Evolutionary conservation across 495 filamentous ascomycete species (phyloP).

Genomic region (Achaetomiella virescens): DNA sequence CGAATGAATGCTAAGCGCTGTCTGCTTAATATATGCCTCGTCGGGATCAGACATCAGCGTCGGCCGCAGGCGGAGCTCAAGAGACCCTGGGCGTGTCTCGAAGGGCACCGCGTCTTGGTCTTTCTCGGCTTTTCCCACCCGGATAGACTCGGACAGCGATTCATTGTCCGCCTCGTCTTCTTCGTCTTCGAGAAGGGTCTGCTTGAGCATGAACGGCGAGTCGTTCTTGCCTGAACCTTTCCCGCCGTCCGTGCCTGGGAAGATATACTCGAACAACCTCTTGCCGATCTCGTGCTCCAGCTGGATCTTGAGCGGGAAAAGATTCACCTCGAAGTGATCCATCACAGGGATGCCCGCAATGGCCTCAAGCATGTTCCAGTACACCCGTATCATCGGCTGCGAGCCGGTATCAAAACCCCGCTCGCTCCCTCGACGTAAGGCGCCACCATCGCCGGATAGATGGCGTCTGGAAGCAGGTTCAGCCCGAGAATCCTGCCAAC

Average conservation of each 20-base stretch:
- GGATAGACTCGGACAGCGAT: constrained; percentile 28
- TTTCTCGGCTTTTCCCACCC: constrained; percentile 25
- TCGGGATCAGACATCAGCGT: constrained; percentile 61
- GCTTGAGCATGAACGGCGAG: constrained; percentile 77
- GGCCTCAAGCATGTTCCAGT: constrained; percentile 96
- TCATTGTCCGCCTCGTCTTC: constrained; percentile 51
- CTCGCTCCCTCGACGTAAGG: constrained; percentile 69
- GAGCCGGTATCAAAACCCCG: constrained; percentile 46
- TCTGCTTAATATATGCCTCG: constrained; percentile 38
- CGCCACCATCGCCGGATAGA: constrained; percentile 92
- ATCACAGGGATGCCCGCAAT: constrained; percentile 97
- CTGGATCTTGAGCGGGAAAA: constrained; percentile 91
- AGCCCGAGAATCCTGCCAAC: constrained; percentile 76
- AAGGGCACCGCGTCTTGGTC: constrained; percentile 35
- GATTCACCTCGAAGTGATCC: constrained; percentile 91
- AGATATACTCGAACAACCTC: constrained; percentile 95
- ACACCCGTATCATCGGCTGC: constrained; percentile 78
- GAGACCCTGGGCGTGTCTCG: constrained; percentile 55
- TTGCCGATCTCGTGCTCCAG: constrained; percentile 90
- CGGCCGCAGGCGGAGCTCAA: constrained; percentile 71
- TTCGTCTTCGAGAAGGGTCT: constrained; percentile 62
- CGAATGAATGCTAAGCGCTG: constrained; percentile 44
- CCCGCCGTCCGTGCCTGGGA: constrained; percentile 64
- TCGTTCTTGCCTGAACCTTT: constrained; percentile 50
- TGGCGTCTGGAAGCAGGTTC: constrained; percentile 81